phyloP scores from a whole-genome alignment of 2,329 filamentous ascomycete species.

The Aphanocladium album region DNA sequence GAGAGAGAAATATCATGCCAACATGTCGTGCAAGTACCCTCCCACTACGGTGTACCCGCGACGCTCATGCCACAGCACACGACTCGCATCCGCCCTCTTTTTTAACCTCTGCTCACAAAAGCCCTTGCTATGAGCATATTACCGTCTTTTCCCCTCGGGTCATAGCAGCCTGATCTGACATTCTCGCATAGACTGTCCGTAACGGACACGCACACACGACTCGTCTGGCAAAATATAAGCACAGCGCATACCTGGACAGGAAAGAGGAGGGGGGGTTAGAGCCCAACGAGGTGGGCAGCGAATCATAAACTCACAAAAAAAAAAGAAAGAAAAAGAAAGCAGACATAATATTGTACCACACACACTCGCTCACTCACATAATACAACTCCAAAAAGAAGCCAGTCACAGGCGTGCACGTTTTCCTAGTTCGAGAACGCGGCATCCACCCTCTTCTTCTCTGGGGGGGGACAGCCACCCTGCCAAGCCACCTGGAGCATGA shows the following conservation, averaged over 20 bases:
- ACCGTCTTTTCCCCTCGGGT: background rate
- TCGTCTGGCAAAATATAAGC: background rate
- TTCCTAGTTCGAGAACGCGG: constrained; percentile 3
- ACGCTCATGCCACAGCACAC: too few species aligned
- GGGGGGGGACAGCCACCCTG: background rate
- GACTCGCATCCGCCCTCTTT: too few species aligned
- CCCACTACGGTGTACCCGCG: too few species aligned
- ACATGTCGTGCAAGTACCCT: too few species aligned
- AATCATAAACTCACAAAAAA: background rate
- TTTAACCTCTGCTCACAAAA: background rate
- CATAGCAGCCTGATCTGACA: background rate
- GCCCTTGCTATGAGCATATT: background rate
- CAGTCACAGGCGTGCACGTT: constrained; percentile 8
- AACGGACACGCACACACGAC: background rate
- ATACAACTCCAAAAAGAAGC: background rate
- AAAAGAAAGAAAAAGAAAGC: background rate
- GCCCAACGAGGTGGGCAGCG: background rate
- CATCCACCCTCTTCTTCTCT: background rate
- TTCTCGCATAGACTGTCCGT: background rate
- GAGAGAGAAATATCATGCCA: too few species aligned
- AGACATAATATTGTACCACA: background rate
- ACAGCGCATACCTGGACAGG: background rate
- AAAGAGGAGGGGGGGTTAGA: background rate
- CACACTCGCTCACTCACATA: too few species aligned
- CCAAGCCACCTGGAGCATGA: background rate